Evolutionary conservation across 2,329 filamentous ascomycete species (phyloP), one percentile per base, ranked within the genome.

Genomic region (Ascosphaera acerosa): DNA sequence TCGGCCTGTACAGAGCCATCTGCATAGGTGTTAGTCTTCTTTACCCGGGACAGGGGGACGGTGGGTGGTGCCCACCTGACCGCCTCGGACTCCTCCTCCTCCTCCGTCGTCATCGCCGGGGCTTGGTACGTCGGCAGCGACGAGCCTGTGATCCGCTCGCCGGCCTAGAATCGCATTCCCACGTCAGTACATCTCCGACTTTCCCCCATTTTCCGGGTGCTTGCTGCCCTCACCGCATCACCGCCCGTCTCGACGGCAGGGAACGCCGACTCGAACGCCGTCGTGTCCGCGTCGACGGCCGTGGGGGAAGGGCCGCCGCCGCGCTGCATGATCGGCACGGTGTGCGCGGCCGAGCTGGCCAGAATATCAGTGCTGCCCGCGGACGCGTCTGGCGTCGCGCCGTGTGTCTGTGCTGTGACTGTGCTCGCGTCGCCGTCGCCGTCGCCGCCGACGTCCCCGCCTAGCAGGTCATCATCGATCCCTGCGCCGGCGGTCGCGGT

Each of bases 181-280:
- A 12, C 20, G 12, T 9, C 20, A 23, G 12, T 12, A 23, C 20
- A 7, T 23, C 20, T 12, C 12, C 20, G 12, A 23, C 7, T 12
- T 12, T 9, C 20, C 7, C 20, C 20, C 20, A 23, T 29, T 18
- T 28, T 29, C 38, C 37, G 37, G 45, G 39, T 35, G 33, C 28
- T 31, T 23, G 16, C 9, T 9, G 29, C 12, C 7, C 14, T 6
- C 28, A 81, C 76, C 56, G 82, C 66, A 46, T 80, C 80, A 7
- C 9, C 12, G 9, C 12, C 53, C 30, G 62, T 67, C 43, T 70
- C 66, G 40, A 97, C 70, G 34, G 81, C 77, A 18, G 87, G 87
- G 53, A 91, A 97, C 38, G 80, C 81, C 50, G 69, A 78, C 55
- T 91, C 77, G 43, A 94, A 94, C 38, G 62, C 62, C 28, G 55